These are phyloP conservation scores for Cryptococcus amylolentus DNA, from an alignment of 1,284 basidiomycete species.

Conservation along the genomic window DNA sequence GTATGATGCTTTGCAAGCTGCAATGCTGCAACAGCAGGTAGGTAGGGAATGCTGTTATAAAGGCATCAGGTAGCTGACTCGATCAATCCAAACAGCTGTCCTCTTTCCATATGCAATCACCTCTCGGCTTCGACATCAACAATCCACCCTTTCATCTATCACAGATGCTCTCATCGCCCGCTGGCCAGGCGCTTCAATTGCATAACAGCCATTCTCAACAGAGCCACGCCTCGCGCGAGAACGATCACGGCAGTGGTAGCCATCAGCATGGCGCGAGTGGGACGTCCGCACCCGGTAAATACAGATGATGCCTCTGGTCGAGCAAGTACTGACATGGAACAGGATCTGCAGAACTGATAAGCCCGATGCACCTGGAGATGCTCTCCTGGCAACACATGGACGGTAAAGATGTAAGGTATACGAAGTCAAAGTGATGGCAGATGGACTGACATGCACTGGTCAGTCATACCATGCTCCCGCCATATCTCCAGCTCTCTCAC, in stretches of 20 bases:
- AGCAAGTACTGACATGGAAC: background rate
- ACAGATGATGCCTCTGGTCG: background rate
- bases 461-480: conserved; percentile 38
- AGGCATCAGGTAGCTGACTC: background rate
- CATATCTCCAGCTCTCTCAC: conserved; percentile 40
- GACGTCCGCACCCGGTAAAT: conserved; percentile 40
- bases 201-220: background rate
- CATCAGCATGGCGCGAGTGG: conserved; percentile 17
- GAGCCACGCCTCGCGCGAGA: background rate
- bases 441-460: background rate
- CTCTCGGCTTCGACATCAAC: conserved; percentile 34
- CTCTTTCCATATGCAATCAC: conserved; percentile 50
- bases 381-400: conserved; percentile 27
- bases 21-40: conserved; percentile 20
- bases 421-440: background rate
- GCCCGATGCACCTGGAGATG: conserved; percentile 45
- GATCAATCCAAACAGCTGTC: conserved; percentile 35
- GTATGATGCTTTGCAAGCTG: conserved; percentile 14
- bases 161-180: conserved; percentile 37
- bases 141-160: conserved; percentile 38
- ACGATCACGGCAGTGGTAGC: background rate
- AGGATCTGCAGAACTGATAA: conserved; percentile 46
- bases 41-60: background rate
- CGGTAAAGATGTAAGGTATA: conserved; percentile 36
- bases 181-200: conserved; percentile 5